A percentile compares a stretch with the other conserved stretches of the same genome.
Conservation (phyloP, 2,329 filamentous ascomycete species). For the Pseudogymnoascus destructans region DNA sequence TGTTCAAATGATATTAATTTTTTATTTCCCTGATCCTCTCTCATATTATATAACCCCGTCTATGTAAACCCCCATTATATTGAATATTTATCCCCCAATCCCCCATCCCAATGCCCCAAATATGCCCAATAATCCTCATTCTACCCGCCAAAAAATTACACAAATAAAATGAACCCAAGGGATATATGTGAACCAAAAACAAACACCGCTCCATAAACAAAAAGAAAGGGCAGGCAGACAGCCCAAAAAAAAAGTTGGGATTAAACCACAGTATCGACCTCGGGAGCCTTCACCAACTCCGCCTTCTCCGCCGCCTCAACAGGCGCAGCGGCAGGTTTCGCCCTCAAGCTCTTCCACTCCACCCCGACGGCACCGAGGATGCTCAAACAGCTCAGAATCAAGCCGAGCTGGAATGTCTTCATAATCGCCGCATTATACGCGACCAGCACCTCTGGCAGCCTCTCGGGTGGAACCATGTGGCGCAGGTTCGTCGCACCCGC, state of each 20-base stretch:
- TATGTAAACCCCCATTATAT: background rate
- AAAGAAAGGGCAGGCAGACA: background rate
- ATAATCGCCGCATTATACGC: conserved; percentile 27
- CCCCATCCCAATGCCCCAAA: background rate
- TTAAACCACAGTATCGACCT: background rate
- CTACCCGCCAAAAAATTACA: background rate
- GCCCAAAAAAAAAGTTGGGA: background rate
- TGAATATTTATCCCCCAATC: background rate
- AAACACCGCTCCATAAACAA: background rate
- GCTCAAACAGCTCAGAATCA: conserved; percentile 40
- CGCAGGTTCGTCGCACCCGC: conserved; percentile 34
- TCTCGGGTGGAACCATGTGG: conserved; percentile 22
- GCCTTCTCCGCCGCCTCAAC: background rate
- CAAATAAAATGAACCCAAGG: background rate
- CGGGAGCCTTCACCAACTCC: background rate
- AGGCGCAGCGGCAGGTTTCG: background rate
- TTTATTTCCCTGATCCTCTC: background rate
- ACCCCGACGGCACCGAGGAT: conserved; percentile 42
- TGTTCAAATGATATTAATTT: background rate
- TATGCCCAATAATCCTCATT: background rate
- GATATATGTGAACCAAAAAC: background rate
- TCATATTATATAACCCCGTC: background rate
- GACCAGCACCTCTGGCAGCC: conserved; percentile 29
- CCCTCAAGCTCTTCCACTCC: conserved; percentile 38
- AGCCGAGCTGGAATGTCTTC: conserved; percentile 40